phyloP scores from a whole-genome alignment of 345 rosid genomes.

The Gossypium thurberi region DNA sequence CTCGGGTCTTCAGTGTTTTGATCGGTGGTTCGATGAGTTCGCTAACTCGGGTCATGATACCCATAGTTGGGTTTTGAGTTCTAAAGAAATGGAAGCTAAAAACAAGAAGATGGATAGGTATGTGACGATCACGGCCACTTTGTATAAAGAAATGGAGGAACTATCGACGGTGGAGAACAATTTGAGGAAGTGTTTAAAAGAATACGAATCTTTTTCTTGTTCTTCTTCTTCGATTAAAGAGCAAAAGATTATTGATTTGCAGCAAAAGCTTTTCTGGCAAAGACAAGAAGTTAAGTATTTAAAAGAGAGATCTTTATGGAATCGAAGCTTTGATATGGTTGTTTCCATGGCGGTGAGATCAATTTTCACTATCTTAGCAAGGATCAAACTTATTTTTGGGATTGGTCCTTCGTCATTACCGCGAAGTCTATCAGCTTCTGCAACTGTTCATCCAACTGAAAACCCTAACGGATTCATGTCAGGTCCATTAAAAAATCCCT shows the following conservation, averaged over 20 bases:
- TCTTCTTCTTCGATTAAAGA: constrained; percentile 22
- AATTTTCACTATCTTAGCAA: constrained; percentile 61
- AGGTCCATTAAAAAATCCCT: constrained; percentile 27
- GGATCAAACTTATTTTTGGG: constrained; percentile 72
- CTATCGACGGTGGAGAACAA: constrained; percentile 47
- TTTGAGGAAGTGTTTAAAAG: constrained; percentile 33
- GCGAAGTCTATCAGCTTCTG: constrained; percentile 76
- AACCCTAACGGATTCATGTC: constrained; percentile 34
- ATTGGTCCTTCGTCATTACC: constrained; percentile 49
- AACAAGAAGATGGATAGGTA: constrained; percentile 76
- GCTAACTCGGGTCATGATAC: constrained; percentile 63
- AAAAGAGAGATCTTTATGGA: constrained; percentile 84
- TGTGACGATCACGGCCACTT: constrained; percentile 57
- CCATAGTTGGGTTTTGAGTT: constrained; percentile 53
- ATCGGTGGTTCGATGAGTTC: constrained; percentile 45
- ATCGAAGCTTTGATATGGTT: constrained; percentile 64
- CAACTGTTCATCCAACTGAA: constrained; percentile 57
- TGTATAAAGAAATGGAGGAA: constrained; percentile 84
- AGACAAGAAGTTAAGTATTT: constrained; percentile 73
- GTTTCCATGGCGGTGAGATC: constrained; percentile 50
- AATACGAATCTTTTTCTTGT: background rate
- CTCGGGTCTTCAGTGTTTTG: constrained; percentile 42
- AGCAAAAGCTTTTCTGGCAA: constrained; percentile 59
- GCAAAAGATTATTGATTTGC: constrained; percentile 61
- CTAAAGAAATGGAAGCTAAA: constrained; percentile 60